phyloP scores from a whole-genome alignment of 2,329 filamentous ascomycete species.

The Alternaria sp. region DNA sequence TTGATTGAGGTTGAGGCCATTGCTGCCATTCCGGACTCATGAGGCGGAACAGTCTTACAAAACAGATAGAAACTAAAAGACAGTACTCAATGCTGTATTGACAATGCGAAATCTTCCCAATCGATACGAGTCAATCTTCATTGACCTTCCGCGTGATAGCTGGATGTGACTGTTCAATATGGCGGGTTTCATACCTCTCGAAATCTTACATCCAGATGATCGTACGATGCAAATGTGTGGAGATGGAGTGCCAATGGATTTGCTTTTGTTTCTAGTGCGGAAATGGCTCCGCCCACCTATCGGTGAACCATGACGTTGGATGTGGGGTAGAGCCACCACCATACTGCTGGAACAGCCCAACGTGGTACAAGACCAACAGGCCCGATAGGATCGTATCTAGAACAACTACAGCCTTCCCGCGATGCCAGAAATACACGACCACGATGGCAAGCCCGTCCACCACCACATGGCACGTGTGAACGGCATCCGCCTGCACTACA shows the following conservation, averaged over 20 bases:
- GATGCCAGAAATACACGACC: slow-evolving; percentile 29
- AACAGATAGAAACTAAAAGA: neutral
- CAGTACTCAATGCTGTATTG: neutral
- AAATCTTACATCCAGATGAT: neutral
- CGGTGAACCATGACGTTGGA: neutral
- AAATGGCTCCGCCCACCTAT: neutral
- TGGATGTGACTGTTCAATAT: neutral
- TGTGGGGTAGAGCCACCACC: neutral
- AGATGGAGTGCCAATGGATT: neutral
- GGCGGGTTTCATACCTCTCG: accelerated
- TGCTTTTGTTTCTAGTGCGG: neutral
- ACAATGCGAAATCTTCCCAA: neutral
- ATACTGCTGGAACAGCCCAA: neutral
- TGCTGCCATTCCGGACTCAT: slow-evolving; percentile 36
- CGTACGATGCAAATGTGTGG: neutral
- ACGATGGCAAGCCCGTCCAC: slow-evolving; percentile 17
- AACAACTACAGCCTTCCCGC: neutral
- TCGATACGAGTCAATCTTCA: neutral
- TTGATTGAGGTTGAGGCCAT: slow-evolving; percentile 43
- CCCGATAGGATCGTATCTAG: neutral
- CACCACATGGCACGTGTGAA: slow-evolving; percentile 30
- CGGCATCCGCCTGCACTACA: slow-evolving; percentile 29
- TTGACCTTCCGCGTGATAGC: neutral
- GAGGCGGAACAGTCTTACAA: neutral
- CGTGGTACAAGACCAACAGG: neutral